Conservation (phyloP, 768 basidiomycete species). For the Boletus vinaceobasis region DNA sequence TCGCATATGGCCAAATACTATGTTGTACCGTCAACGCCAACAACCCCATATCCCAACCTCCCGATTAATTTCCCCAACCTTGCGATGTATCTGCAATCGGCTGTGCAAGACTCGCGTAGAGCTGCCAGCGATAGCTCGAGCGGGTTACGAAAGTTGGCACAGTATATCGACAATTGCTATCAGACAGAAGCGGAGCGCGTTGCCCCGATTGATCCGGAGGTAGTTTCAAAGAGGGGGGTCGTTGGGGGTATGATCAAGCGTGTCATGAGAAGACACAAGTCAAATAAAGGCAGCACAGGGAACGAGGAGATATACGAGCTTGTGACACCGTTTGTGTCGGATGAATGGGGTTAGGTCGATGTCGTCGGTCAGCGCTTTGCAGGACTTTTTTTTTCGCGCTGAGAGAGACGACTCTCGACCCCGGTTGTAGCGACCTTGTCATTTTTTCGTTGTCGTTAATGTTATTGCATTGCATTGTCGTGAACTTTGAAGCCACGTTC, state of each 20-base stretch:
- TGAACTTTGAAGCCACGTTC: too few relatives aligned
- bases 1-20: constrained; percentile 64
- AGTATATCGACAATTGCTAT: constrained; percentile 66
- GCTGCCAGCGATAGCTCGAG: constrained; percentile 57
- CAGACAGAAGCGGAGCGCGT: constrained; percentile 39
- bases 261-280: constrained; percentile 51
- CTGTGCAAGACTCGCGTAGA: constrained; percentile 63
- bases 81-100: constrained; percentile 71
- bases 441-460: background rate
- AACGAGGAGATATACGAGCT: constrained; percentile 82
- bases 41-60: constrained; percentile 63
- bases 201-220: constrained; percentile 32
- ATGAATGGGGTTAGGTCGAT: constrained; percentile 58
- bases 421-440: background rate
- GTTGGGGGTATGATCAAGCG: constrained; percentile 58
- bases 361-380: background rate
- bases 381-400: background rate
- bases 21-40: constrained; percentile 59
- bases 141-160: constrained; percentile 64
- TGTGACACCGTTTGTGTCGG: constrained; percentile 77
- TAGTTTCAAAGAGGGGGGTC: constrained; percentile 40
- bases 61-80: constrained; percentile 75
- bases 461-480: background rate
- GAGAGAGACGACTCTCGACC: background rate
- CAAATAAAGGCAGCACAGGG: constrained; percentile 46